Percentiles rank a stretch among this genome's conserved stretches.
Evolutionary conservation across 345 rosid genomes (phyloP).

Genomic region (Pseudoturritis turrita): DNA sequence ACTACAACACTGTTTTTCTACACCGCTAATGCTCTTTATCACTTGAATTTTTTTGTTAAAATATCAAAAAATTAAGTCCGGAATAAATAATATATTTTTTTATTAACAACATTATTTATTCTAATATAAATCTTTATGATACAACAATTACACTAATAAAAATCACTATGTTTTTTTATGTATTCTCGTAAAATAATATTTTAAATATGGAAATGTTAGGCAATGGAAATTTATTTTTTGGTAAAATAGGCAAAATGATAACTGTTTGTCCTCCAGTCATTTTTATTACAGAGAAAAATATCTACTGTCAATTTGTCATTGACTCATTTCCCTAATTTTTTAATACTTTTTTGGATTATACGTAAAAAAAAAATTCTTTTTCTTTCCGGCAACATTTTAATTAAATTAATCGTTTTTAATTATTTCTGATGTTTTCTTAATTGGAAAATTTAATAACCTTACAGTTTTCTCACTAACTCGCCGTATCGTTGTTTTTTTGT

Average conservation of each 20-base stretch:
- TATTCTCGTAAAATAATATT: no score
- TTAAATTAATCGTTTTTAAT: not conserved
- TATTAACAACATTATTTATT: no score
- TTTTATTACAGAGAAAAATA: not conserved
- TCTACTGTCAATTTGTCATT: not conserved
- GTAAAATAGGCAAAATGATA: not conserved
- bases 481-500: constrained; percentile 6
- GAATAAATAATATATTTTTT: no score
- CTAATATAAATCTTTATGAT: no score
- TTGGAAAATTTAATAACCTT: not conserved
- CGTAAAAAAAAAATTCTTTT: not conserved
- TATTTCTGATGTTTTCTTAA: not conserved
- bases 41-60: no score
- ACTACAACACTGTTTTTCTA: no score
- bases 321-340: not conserved
- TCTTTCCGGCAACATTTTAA: not conserved
- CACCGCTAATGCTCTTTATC: no score
- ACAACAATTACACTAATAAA: no score
- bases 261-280: not conserved
- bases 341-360: not conserved
- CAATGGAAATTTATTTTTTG: no score
- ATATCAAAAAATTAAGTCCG: no score
- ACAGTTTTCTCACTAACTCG: constrained; percentile 11
- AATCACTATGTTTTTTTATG: no score
- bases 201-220: not conserved